Conservation (phyloP, 805 yeast genomes). For the Yamadazyma takamatsuzukensis region DNA sequence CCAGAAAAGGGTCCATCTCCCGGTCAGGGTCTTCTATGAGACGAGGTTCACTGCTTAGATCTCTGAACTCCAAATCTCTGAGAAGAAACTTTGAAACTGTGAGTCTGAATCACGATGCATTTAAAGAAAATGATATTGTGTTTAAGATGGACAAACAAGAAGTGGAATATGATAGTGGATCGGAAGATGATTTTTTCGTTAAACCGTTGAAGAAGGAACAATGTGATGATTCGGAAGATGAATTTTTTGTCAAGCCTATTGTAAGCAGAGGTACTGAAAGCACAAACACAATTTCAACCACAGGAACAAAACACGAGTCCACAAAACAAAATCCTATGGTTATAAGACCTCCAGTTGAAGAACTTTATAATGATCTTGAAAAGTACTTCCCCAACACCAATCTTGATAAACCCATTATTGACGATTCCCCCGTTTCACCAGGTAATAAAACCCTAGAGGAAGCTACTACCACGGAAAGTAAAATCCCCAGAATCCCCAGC, state of each 20-base stretch:
- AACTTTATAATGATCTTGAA: slow-evolving; percentile 86
- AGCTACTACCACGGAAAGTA: not conserved
- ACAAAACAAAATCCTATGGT: slow-evolving; percentile 34
- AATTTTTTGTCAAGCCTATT: slow-evolving; percentile 52
- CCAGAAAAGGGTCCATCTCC: slow-evolving; percentile 5
- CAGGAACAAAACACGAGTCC: slow-evolving; percentile 2
- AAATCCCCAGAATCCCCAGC: slow-evolving; percentile 22
- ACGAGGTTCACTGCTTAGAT: slow-evolving; percentile 11
- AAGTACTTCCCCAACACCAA: slow-evolving; percentile 89
- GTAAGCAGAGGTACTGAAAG: too few species aligned
- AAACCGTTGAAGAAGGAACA: slow-evolving; percentile 21
- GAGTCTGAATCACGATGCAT: slow-evolving; percentile 39
- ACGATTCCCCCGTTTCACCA: slow-evolving; percentile 62
- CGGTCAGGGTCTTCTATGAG: slow-evolving; percentile 7
- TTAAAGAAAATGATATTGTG: slow-evolving; percentile 66
- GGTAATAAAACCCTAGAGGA: slow-evolving; percentile 2
- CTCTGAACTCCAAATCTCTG: slow-evolving; percentile 5
- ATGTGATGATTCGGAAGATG: slow-evolving; percentile 36
- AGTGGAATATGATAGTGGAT: slow-evolving; percentile 17
- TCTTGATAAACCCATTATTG: slow-evolving; percentile 84
- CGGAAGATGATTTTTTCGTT: slow-evolving; percentile 29
- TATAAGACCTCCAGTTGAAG: slow-evolving; percentile 93
- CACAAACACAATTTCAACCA: too few species aligned
- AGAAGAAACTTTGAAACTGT: slow-evolving; percentile 8
- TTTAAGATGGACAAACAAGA: slow-evolving; percentile 68